Evolutionary conservation across 2,329 filamentous ascomycete species (phyloP).

Genomic region (Fusarium sp.): DNA sequence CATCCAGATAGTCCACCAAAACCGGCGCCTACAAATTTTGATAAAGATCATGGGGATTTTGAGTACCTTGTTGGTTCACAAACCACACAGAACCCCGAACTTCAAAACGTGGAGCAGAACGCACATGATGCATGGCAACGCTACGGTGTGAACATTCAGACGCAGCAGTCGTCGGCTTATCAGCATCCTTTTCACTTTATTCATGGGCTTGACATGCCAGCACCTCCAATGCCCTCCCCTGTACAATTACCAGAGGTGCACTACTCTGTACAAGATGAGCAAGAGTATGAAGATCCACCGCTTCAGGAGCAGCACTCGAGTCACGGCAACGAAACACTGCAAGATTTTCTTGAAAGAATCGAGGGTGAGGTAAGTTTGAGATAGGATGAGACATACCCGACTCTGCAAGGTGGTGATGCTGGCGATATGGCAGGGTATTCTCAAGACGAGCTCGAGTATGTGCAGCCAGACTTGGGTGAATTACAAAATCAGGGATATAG

Average conservation of each 20-base stretch:
- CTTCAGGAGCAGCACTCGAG: background rate
- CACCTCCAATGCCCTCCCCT: background rate
- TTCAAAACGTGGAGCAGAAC: background rate
- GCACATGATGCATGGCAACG: background rate
- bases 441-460: background rate
- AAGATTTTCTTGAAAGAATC: slow-evolving; percentile 46
- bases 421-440: background rate
- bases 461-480: background rate
- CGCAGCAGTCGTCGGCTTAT: background rate
- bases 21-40: background rate
- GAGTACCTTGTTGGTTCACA: background rate
- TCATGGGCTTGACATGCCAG: background rate
- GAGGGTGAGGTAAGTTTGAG: slow-evolving; percentile 39
- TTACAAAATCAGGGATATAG: background rate
- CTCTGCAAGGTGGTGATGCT: background rate
- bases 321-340: slow-evolving; percentile 37
- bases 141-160: background rate
- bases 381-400: slow-evolving; percentile 9
- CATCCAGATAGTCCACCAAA: background rate
- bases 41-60: background rate
- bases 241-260: background rate
- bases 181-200: background rate
- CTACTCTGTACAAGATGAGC: background rate
- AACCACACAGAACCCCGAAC: background rate
- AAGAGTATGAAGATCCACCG: background rate